A percentile compares a stretch with the other conserved stretches of the same genome.
Conservation (phyloP, 495 filamentous ascomycete species). For the Choiromyces venosus region DNA sequence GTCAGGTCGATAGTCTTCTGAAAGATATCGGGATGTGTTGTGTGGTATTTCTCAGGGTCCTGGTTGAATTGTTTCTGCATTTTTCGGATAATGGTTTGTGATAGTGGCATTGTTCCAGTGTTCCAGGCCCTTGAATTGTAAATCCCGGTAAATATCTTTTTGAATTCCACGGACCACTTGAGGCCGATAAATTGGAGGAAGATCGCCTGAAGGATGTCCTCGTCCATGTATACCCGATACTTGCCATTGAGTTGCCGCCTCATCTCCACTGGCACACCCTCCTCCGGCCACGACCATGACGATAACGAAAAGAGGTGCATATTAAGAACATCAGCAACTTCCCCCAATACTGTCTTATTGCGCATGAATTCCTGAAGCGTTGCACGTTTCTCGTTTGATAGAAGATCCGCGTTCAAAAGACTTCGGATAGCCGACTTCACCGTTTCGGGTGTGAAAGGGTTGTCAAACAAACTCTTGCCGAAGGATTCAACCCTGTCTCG, state of each 20-base stretch:
- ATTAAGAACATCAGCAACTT: slow-evolving; percentile 63
- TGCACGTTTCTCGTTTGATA: slow-evolving; percentile 55
- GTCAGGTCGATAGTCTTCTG: not conserved
- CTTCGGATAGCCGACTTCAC: slow-evolving; percentile 50
- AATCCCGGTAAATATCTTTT: slow-evolving; percentile 47
- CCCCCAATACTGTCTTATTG: slow-evolving; percentile 53
- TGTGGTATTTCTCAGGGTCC: slow-evolving; percentile 17
- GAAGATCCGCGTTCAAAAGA: slow-evolving; percentile 53
- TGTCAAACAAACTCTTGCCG: slow-evolving; percentile 44
- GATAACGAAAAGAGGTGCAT: slow-evolving; percentile 58
- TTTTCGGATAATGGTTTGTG: slow-evolving; percentile 43
- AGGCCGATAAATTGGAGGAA: slow-evolving; percentile 62
- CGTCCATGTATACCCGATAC: slow-evolving; percentile 60
- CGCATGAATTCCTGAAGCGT: slow-evolving; percentile 57
- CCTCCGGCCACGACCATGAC: slow-evolving; percentile 57
- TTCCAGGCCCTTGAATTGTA: slow-evolving; percentile 48
- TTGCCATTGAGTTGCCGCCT: slow-evolving; percentile 58
- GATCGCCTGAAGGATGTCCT: slow-evolving; percentile 61
- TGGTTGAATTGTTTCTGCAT: slow-evolving; percentile 50
- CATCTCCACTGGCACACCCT: slow-evolving; percentile 55
- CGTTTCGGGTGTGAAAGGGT: slow-evolving; percentile 43
- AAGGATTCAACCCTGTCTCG: slow-evolving; percentile 48
- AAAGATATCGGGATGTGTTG: not conserved
- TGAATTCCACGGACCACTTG: slow-evolving; percentile 56
- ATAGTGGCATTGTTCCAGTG: slow-evolving; percentile 44